Percentiles rank a stretch among this genome's conserved stretches.
phyloP scores from a whole-genome alignment of 2,329 filamentous ascomycete genomes.

The Diaporthe amygdali region DNA sequence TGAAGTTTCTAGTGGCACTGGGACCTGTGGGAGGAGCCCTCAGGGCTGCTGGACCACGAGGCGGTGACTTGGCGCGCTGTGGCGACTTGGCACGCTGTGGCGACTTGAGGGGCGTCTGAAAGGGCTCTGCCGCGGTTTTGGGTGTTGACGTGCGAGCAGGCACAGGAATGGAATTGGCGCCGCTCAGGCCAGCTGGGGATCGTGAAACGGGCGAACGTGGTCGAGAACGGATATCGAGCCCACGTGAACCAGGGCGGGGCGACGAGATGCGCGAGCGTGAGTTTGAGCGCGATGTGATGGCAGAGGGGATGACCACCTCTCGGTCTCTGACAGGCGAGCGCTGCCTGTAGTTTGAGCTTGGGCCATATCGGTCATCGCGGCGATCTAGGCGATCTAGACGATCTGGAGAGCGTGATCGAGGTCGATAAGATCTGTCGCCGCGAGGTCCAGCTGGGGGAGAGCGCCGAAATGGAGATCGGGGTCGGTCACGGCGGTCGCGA shows the following conservation, averaged over 20 bases:
- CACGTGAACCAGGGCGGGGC: constrained; percentile 53
- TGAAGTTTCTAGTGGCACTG: constrained; percentile 42
- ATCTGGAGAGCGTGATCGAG: constrained; percentile 57
- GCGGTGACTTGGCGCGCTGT: constrained; percentile 51
- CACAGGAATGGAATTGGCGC: constrained; percentile 23
- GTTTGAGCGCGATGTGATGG: constrained; percentile 50
- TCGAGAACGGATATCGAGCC: constrained; percentile 52
- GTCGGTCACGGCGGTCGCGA: constrained; percentile 53
- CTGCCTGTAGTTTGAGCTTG: constrained; percentile 47
- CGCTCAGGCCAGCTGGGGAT: constrained; percentile 35
- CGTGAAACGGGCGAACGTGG: constrained; percentile 48
- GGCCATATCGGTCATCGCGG: constrained; percentile 47
- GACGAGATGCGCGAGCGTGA: constrained; percentile 57
- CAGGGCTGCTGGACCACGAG: constrained; percentile 59
- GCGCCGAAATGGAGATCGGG: constrained; percentile 42
- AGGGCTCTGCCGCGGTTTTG: constrained; percentile 4
- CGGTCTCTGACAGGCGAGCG: constrained; percentile 49
- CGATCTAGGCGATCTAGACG: constrained; percentile 55
- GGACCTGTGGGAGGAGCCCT: constrained; percentile 56
- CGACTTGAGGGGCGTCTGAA: constrained; percentile 19
- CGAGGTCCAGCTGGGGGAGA: constrained; percentile 44
- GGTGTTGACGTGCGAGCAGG: constrained; percentile 23
- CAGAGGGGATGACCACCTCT: constrained; percentile 55
- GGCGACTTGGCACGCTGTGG: constrained; percentile 19
- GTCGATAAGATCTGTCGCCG: constrained; percentile 51